Evolutionary conservation across 805 yeast species (phyloP), one percentile per base, ranked within the genome.

Genomic region (Naumovozyma castellii): DNA sequence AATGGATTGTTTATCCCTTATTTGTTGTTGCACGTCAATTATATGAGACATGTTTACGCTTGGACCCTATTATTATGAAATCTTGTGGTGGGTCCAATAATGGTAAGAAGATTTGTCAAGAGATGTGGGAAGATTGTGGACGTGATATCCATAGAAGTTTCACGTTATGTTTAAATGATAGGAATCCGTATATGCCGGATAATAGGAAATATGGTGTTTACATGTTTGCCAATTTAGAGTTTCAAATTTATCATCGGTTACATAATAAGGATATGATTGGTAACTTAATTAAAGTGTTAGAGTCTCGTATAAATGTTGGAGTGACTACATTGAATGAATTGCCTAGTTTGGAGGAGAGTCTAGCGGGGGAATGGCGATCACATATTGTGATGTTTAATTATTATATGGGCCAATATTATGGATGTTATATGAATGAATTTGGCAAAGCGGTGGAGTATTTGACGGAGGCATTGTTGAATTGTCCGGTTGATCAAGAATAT

Each of bases 81-180:
- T 6, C 10, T 22, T 6, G 10, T 22, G n/a, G n/a, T n/a, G n/a
- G n/a, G n/a, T n/a, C n/a, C n/a, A n/a, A n/a, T n/a, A n/a, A n/a
- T n/a, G n/a, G n/a, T n/a, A 35, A 32, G 10, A 36, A 25, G 5
- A 33, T 32, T 6, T 37, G 30, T 18, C 32, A 28, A 13, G 38
- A 20, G 32, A 35, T 38, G 34, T 53, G 71, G 31, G 83, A 78
- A 41, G 67, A 66, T 34, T 71, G 84, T 32, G 79, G 84, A 0
- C 66, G 78, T 44, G 69, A 80, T 2, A 68, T 86, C 40, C 86
- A 85, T 57, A 71, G 76, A 43, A 73, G 88, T 5, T 82, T 85
- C 62, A 84, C 81, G 42, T 55, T 82, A 3, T 84, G 94, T 45
- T 65, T 87, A 34, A 84, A 83, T 46, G 96, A 87, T 59, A 71